phyloP scores from a whole-genome alignment of 768 basidiomycete genomes.

The Lactarius trivialis region DNA sequence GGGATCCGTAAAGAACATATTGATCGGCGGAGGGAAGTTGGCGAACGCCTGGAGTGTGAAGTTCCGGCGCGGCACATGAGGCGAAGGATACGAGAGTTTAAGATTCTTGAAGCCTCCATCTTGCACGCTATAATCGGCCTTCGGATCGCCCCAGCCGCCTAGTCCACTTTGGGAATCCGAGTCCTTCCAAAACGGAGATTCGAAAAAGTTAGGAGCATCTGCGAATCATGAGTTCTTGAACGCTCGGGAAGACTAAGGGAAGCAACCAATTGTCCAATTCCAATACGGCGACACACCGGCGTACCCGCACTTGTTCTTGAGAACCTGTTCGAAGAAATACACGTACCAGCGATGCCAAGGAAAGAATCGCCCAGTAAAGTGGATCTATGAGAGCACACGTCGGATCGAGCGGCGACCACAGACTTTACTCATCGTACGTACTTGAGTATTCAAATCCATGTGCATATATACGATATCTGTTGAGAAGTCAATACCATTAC shows the following conservation, averaged over 20 bases:
- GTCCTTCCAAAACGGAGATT: constrained; percentile 24
- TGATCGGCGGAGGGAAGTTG: not conserved
- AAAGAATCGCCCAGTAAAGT: constrained; percentile 26
- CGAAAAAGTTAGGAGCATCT: constrained; percentile 26
- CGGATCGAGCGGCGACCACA: not conserved
- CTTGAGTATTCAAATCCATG: constrained; percentile 26
- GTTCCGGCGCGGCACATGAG: constrained; percentile 31
- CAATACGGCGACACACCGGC: constrained; percentile 27
- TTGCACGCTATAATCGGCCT: constrained; percentile 23
- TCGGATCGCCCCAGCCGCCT: constrained; percentile 28
- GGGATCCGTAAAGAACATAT: constrained; percentile 22
- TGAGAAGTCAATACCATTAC: not conserved
- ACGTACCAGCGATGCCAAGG: constrained; percentile 30
- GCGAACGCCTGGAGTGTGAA: constrained; percentile 31
- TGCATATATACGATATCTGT: constrained; percentile 26
- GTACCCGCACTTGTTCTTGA: constrained; percentile 26
- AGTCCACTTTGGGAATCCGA: constrained; percentile 24
- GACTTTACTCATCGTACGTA: not conserved
- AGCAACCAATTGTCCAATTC: constrained; percentile 28
- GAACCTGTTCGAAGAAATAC: constrained; percentile 21
- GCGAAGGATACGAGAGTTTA: constrained; percentile 30
- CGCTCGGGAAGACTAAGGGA: not conserved
- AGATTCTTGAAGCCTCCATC: constrained; percentile 29
- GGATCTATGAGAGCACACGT: constrained; percentile 20
- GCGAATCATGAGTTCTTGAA: not conserved